phyloP scores from a whole-genome alignment of 257 asterid species.

The Gynochthodes officinalis region DNA sequence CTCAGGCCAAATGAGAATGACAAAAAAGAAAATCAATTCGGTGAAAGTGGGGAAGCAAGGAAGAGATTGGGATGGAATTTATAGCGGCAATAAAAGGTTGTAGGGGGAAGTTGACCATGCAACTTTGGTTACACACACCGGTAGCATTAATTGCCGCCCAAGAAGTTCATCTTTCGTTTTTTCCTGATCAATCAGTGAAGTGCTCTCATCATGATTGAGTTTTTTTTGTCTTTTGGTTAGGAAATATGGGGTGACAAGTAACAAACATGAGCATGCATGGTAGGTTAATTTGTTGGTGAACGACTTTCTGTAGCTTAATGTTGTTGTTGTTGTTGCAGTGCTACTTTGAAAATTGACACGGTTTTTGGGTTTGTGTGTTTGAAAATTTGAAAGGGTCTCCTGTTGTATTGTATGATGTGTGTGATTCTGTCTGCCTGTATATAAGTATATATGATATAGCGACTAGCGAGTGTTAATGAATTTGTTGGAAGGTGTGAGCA shows the following conservation, averaged over 20 bases:
- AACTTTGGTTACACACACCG: slow-evolving; percentile 44
- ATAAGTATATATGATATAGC: too few species aligned
- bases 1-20: background rate
- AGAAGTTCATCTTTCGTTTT: slow-evolving; percentile 7
- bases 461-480: slow-evolving; percentile 1
- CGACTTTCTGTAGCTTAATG: slow-evolving; percentile 20
- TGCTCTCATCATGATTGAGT: background rate
- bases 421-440: background rate
- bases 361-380: slow-evolving; percentile 1
- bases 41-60: slow-evolving; percentile 24
- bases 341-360: background rate
- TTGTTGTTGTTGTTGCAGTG: background rate
- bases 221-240: slow-evolving; percentile 7
- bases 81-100: slow-evolving; percentile 39
- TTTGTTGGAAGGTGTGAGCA: slow-evolving; percentile 18
- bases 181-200: background rate
- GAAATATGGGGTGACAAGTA: background rate
- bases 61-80: slow-evolving; percentile 39
- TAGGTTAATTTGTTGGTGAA: slow-evolving; percentile 34
- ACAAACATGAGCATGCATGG: slow-evolving; percentile 2
- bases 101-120: slow-evolving; percentile 57
- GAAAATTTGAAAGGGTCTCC: slow-evolving; percentile 1
- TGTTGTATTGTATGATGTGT: background rate
- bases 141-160: slow-evolving; percentile 52
- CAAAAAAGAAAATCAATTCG: background rate